Evolutionary conservation across 1,139 yeast species (phyloP).

Genomic region (Tardiomyces depauwii): DNA sequence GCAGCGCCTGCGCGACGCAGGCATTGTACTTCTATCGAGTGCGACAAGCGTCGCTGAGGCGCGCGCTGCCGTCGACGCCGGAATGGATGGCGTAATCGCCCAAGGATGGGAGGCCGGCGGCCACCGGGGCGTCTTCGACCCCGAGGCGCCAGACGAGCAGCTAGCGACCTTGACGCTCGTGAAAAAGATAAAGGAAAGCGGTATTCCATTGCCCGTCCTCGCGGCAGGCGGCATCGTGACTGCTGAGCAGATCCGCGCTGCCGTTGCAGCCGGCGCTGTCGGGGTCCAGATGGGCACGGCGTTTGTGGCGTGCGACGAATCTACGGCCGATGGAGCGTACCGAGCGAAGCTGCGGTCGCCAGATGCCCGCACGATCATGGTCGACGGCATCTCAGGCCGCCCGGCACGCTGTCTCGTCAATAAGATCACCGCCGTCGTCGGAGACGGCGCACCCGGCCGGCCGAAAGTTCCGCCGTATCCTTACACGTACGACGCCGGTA

Average conservation of each 20-base stretch:
- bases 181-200: slow-evolving; percentile 9
- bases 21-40: slow-evolving; percentile 30
- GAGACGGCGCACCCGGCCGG: background rate
- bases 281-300: slow-evolving; percentile 30
- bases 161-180: slow-evolving; percentile 11
- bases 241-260: slow-evolving; percentile 21
- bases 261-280: slow-evolving; percentile 30
- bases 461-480: background rate
- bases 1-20: slow-evolving; percentile 19
- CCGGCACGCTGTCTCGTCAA: background rate
- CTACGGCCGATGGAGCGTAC: slow-evolving; percentile 5
- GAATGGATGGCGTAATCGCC: slow-evolving; percentile 33
- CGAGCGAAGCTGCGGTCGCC: background rate
- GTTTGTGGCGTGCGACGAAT: slow-evolving; percentile 12
- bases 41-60: slow-evolving; percentile 37
- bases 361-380: background rate
- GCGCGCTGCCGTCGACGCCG: slow-evolving; percentile 16
- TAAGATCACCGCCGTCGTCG: background rate
- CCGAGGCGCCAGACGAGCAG: slow-evolving; percentile 4
- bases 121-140: slow-evolving; percentile 33
- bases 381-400: background rate
- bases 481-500: background rate
- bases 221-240: slow-evolving; percentile 40
- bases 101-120: slow-evolving; percentile 49
- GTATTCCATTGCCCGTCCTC: slow-evolving; percentile 20